Conservation (phyloP, 108 stramenopile species). For the Stephanodiscus minutulus region DNA sequence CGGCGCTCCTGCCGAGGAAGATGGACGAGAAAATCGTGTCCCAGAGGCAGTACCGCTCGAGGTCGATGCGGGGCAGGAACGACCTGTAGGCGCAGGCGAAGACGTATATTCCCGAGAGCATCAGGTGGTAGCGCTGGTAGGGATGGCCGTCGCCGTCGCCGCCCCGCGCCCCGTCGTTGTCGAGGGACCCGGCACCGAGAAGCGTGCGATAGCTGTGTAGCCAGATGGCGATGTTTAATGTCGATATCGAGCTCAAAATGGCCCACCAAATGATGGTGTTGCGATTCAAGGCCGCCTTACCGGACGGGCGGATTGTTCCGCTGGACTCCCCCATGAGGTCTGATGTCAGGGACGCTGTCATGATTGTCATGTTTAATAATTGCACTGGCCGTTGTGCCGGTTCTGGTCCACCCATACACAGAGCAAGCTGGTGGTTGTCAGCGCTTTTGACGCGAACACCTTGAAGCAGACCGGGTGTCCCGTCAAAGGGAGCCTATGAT, state of each 20-base stretch:
- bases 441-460: too few species aligned
- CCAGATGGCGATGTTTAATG: constrained; percentile 31
- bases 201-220: constrained; percentile 25
- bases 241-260: constrained; percentile 11
- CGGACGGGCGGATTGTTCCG: background rate
- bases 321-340: too few species aligned
- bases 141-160: background rate
- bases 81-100: constrained; percentile 47
- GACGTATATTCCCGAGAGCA: constrained; percentile 44
- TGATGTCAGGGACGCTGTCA: too few species aligned
- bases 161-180: background rate
- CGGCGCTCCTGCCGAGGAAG: constrained; percentile 37
- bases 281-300: background rate
- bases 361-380: too few species aligned
- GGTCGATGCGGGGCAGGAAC: constrained; percentile 45
- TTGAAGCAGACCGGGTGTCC: too few species aligned
- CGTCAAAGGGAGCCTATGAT: too few species aligned
- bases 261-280: constrained; percentile 35
- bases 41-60: constrained; percentile 47
- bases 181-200: too few species aligned
- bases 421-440: too few species aligned
- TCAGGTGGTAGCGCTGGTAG: constrained; percentile 35
- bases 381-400: too few species aligned
- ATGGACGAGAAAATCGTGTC: constrained; percentile 43
- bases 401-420: too few species aligned